These are phyloP conservation scores for Penicillium sp. DNA, from an alignment of 2,329 filamentous ascomycete genomes.

Conservation along the genomic window DNA sequence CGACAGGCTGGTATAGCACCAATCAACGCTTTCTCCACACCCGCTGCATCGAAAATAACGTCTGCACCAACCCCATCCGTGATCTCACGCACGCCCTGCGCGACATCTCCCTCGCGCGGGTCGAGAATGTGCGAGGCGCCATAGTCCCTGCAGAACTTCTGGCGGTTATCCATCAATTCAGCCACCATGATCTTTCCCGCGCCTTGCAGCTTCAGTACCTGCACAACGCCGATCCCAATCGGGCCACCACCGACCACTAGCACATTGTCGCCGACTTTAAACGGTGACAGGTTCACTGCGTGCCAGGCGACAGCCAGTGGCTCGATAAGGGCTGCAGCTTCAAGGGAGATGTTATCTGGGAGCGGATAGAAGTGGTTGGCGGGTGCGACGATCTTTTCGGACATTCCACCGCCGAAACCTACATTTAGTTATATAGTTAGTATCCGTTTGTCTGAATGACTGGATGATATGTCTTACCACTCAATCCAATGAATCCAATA, in stretches of 20 bases:
- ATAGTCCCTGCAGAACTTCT: slow-evolving; percentile 50
- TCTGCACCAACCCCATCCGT: slow-evolving; percentile 49
- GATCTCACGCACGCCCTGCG: slow-evolving; percentile 44
- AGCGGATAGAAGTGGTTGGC: slow-evolving; percentile 25
- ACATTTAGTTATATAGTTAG: neutral
- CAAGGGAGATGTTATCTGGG: slow-evolving; percentile 16
- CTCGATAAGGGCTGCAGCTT: slow-evolving; percentile 55
- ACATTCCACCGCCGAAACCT: slow-evolving; percentile 29
- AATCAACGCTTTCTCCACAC: slow-evolving; percentile 48
- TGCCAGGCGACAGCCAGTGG: slow-evolving; percentile 63
- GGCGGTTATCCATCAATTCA: slow-evolving; percentile 50
- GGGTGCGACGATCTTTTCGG: slow-evolving; percentile 25
- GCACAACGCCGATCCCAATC: slow-evolving; percentile 57
- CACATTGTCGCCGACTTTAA: slow-evolving; percentile 46
- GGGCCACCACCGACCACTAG: slow-evolving; percentile 59
- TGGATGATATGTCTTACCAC: slow-evolving; percentile 29
- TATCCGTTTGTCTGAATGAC: neutral
- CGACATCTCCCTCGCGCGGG: slow-evolving; percentile 46
- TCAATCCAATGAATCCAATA: slow-evolving; percentile 51
- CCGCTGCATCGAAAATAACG: slow-evolving; percentile 59
- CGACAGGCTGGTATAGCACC: slow-evolving; percentile 48
- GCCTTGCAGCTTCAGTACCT: slow-evolving; percentile 51
- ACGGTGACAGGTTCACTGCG: slow-evolving; percentile 49
- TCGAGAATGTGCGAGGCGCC: slow-evolving; percentile 54
- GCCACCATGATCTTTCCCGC: slow-evolving; percentile 54